A percentile compares a stretch with the other conserved stretches of the same genome.
These are phyloP conservation scores for Datisca glomerata DNA, from an alignment of 306 rosid genomes.

Conservation along the genomic window DNA sequence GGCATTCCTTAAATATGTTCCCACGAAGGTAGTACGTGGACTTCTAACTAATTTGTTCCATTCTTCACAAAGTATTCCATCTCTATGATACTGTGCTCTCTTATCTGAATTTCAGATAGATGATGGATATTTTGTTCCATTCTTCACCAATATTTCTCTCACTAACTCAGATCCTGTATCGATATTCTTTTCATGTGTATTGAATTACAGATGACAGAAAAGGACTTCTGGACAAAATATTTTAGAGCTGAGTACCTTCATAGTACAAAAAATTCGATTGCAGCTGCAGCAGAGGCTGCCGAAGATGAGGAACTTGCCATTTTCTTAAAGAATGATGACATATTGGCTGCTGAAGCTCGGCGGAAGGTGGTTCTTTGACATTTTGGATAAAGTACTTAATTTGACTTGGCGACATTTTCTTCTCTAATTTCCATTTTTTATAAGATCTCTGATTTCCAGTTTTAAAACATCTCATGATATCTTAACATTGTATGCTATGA, in stretches of 20 bases:
- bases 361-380: slow-evolving; percentile 43
- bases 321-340: slow-evolving; percentile 77
- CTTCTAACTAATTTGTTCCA: slow-evolving; percentile 6
- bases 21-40: slow-evolving; percentile 52
- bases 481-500: slow-evolving; percentile 8
- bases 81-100: too few relatives aligned
- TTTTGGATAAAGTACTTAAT: not conserved
- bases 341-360: slow-evolving; percentile 76
- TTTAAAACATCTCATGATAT: slow-evolving; percentile 11
- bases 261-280: slow-evolving; percentile 61
- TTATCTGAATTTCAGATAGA: not conserved
- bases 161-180: slow-evolving; percentile 6
- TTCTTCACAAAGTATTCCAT: too few relatives aligned
- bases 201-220: slow-evolving; percentile 68
- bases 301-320: slow-evolving; percentile 97
- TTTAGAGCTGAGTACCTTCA: slow-evolving; percentile 90
- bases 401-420: not conserved
- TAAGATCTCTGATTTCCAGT: slow-evolving; percentile 14
- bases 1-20: slow-evolving; percentile 76
- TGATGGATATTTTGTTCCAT: not conserved
- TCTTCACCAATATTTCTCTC: not conserved
- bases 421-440: not conserved
- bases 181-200: slow-evolving; percentile 2
- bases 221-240: slow-evolving; percentile 92
- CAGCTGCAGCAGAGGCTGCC: slow-evolving; percentile 98